Evolutionary conservation across 495 filamentous ascomycete genomes (phyloP).

Genomic region (Evernia prunastri): DNA sequence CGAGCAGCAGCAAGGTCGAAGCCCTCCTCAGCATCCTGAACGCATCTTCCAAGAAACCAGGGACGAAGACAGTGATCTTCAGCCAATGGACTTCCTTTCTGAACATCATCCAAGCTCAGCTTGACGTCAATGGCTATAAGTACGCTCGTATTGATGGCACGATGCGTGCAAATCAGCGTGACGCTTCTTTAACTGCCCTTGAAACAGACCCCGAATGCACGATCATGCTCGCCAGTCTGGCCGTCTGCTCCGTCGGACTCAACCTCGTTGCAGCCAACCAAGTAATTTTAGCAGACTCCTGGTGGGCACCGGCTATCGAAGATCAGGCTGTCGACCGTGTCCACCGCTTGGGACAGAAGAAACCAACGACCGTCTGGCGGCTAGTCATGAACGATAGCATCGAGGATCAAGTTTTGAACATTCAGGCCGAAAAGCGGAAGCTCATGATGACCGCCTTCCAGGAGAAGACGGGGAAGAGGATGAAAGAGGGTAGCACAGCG

Average conservation of each 20-base stretch:
- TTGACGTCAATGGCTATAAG: slow-evolving; percentile 53
- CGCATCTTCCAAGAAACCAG: slow-evolving; percentile 58
- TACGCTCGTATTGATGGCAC: slow-evolving; percentile 79
- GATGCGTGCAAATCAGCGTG: slow-evolving; percentile 62
- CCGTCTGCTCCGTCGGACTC: slow-evolving; percentile 78
- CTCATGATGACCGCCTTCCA: slow-evolving; percentile 72
- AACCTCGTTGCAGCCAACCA: slow-evolving; percentile 87
- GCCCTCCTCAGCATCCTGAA: slow-evolving; percentile 72
- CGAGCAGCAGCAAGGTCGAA: slow-evolving; percentile 77
- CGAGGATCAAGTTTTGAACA: slow-evolving; percentile 77
- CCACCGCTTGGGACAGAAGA: slow-evolving; percentile 77
- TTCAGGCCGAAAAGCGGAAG: slow-evolving; percentile 75
- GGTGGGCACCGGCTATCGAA: slow-evolving; percentile 94
- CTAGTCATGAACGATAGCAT: slow-evolving; percentile 77
- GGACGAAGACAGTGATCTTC: slow-evolving; percentile 82
- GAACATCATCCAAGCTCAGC: slow-evolving; percentile 65
- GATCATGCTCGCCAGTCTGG: slow-evolving; percentile 76
- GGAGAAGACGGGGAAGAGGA: slow-evolving; percentile 43
- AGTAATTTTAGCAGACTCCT: slow-evolving; percentile 75
- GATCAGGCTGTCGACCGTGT: slow-evolving; percentile 91
- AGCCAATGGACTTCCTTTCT: slow-evolving; percentile 92
- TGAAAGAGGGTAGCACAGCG: slow-evolving; percentile 41
- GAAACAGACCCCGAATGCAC: slow-evolving; percentile 61
- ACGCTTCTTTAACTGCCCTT: slow-evolving; percentile 60
- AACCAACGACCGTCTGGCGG: slow-evolving; percentile 70